Conservation (phyloP, 305 asterid genomes). For the Fraxinus ornus region DNA sequence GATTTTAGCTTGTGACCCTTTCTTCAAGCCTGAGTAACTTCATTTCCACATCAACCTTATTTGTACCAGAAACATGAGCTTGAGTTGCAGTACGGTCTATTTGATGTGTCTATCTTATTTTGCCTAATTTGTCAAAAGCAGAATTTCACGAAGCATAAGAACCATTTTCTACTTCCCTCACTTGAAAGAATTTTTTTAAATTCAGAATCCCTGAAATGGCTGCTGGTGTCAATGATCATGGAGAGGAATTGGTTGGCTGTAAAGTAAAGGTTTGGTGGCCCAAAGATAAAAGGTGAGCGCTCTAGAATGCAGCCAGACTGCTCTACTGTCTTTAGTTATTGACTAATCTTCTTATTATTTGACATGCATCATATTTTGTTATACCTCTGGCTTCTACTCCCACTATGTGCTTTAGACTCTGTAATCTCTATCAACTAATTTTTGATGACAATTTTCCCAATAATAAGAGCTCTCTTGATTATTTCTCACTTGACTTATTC, state of each 20-base stretch:
- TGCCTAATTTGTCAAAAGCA: background rate
- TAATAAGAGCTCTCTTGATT: background rate
- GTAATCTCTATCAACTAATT: background rate
- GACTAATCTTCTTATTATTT: background rate
- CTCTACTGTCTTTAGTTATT: background rate
- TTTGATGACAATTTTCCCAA: background rate
- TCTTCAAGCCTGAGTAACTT: background rate
- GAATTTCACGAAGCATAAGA: background rate
- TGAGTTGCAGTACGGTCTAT: background rate
- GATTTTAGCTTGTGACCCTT: background rate
- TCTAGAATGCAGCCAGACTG: slow-evolving; percentile 1
- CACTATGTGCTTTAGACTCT: slow-evolving; percentile 1
- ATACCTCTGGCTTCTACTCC: background rate
- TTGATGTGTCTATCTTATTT: background rate
- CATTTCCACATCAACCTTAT: background rate
- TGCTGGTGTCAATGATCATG: slow-evolving; percentile 19
- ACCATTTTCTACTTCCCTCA: background rate
- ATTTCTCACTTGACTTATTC: background rate
- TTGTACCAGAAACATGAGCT: background rate
- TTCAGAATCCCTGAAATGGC: slow-evolving; percentile 17
- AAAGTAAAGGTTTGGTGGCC: slow-evolving; percentile 27
- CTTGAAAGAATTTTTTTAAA: slow-evolving; percentile 10
- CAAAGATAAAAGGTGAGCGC: slow-evolving; percentile 23
- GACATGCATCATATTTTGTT: background rate
- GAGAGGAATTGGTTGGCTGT: slow-evolving; percentile 30